Conservation (phyloP, 805 yeast genomes). For the Blastobotrys robertii region DNA sequence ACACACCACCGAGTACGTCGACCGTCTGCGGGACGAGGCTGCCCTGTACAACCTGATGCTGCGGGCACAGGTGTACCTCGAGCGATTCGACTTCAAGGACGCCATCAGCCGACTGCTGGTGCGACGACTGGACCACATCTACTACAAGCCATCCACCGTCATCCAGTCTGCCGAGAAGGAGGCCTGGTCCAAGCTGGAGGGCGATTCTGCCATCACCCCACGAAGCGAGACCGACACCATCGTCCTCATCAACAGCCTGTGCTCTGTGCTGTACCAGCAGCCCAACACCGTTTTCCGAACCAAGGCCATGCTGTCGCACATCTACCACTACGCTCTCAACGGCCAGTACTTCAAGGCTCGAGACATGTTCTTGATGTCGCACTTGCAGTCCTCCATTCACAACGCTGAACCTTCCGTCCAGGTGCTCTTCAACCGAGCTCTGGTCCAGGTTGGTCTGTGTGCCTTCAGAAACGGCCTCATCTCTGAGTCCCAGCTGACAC, state of each 20-base stretch:
- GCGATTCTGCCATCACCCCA: slow-evolving; percentile 27
- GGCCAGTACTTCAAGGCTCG: slow-evolving; percentile 77
- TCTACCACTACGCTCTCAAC: slow-evolving; percentile 86
- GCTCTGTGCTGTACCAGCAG: slow-evolving; percentile 57
- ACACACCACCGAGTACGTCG: slow-evolving; percentile 87
- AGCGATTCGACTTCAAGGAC: slow-evolving; percentile 36
- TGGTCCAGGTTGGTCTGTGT: slow-evolving; percentile 90
- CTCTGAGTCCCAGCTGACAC: slow-evolving; percentile 74
- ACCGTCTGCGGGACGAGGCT: slow-evolving; percentile 81
- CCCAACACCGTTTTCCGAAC: slow-evolving; percentile 61
- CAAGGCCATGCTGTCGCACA: slow-evolving; percentile 73
- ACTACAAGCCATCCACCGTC: slow-evolving; percentile 79
- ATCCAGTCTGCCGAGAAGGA: slow-evolving; percentile 56
- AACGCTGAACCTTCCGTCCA: slow-evolving; percentile 79
- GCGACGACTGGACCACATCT: slow-evolving; percentile 84
- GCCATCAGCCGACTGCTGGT: slow-evolving; percentile 54
- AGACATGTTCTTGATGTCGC: slow-evolving; percentile 79
- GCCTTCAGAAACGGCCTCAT: slow-evolving; percentile 88
- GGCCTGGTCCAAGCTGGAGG: slow-evolving; percentile 55
- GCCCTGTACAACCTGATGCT: slow-evolving; percentile 64
- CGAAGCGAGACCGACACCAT: slow-evolving; percentile 32
- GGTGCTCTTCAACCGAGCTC: slow-evolving; percentile 87
- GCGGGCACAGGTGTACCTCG: slow-evolving; percentile 80
- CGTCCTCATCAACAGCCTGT: slow-evolving; percentile 53
- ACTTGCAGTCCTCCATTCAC: slow-evolving; percentile 73